Base-by-base conservation (phyloP, 1,284 basidiomycete genomes). In the Naganishia sp. region DNA sequence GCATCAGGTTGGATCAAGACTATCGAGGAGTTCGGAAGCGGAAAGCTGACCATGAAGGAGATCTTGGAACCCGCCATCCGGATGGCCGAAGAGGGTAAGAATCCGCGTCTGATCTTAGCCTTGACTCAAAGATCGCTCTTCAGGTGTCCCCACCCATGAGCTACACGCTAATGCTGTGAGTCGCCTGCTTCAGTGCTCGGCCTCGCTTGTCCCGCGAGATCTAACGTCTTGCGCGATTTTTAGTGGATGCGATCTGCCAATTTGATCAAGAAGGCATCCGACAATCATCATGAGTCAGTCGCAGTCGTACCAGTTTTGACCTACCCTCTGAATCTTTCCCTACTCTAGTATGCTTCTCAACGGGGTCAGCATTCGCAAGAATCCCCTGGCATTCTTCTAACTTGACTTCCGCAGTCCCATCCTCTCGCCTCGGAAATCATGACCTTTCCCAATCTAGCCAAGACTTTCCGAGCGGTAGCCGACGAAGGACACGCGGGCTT, bases 1-100 rank as follows among this genome's bases (percentile, higher is more conserved):
- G 90, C 94, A 1, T 91, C 92, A 23, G 91, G 92, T 13, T 98
- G 94, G 94, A 83, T 90, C 39, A 95, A 96, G 77, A 90, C 92
- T 0, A 84, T 96, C 54, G 85, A 89, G 65, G 82, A 83, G 60
- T 87, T 96, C 65, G 95, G 95, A 13, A 90, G 86, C 69, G 89
- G 91, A n/a, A 89, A 86, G 63, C 74, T 97, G 1, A 84, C 84
- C 6, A 78, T 94, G 60, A 84, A 84, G 4, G 89, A 97, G n/a
- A 84, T 94, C n/a, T 83, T 98, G 43, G 89, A 82, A 21, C 95
- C 95, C 49, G 90, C 90, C 0, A 93, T 92, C 67, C 82, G 87
- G 43, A 81, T 95, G 60, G 92, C 92, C 9, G 88, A 92, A 75
- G 88, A 92, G 79, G 92, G 92, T 43, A 72, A 65, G 31, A 28